Base-by-base conservation (phyloP, 2,329 filamentous ascomycete genomes). In the Raffaelea deltoideospora region DNA sequence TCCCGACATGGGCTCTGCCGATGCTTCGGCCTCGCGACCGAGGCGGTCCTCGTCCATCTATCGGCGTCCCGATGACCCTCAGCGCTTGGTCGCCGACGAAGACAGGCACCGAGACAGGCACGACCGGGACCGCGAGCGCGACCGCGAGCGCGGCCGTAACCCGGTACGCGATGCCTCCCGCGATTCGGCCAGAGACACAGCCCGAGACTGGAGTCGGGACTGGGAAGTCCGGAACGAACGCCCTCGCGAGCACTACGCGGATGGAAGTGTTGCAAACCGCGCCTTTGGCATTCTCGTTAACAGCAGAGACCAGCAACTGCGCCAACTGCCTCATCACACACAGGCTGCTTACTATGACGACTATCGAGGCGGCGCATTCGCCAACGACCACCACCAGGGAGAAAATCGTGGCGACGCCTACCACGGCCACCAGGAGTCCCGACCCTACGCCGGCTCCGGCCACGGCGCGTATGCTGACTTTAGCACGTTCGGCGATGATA, bases 61-160 rank as follows among this genome's bases (percentile, higher is more conserved):
- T 13, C 34, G 32, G 10, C 29, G 65, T 35, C 53, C 60, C 8
- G 65, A 70, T 29, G 63, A 70, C 4, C 60, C 60, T 37, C 62
- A 68, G 44, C 62, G 64, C 20, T n/a, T n/a, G n/a, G n/a, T n/a
- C n/a, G n/a, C n/a, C n/a, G n/a, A n/a, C n/a, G n/a, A n/a, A n/a
- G n/a, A n/a, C n/a, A n/a, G n/a, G n/a, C n/a, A n/a, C n/a, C n/a
- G n/a, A n/a, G n/a, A n/a, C n/a, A 10, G 27, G 22, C 31, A 18
- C 20, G 38, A 37, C 14, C 42, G 34, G 7, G 37, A 38, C 5
- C 37, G 37, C 10, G 61, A 65, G 15, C 55, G 52, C 7, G 62
- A 69, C 11, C 60, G 58, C 17, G 66, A 71, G 35, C 32, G 29
- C 17, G 50, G 48, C 4, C 45, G 47, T 15, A 53, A 57, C 18